Evolutionary conservation across 495 filamentous ascomycete genomes (phyloP), one percentile per base, ranked within the genome.

Genomic region (Penicillium fimorum): DNA sequence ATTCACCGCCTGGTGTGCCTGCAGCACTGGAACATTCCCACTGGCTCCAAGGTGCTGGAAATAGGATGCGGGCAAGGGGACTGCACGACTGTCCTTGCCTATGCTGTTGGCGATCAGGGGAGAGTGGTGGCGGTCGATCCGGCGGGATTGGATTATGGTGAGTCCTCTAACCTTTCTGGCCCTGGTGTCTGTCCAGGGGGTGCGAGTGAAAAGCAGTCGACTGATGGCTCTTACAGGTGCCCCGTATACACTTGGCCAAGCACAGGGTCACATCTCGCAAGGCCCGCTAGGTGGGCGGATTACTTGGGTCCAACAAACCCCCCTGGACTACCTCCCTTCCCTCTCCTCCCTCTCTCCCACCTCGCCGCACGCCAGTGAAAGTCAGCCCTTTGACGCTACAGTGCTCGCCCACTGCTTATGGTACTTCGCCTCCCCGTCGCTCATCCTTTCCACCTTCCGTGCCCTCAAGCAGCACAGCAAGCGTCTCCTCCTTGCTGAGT

Each of bases 11-110:
- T 77, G 24, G 43, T 55, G 22, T 65, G 80, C 46, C 55, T 80
- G 37, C 58, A 70, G 42, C 56, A 58, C 56, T 81, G 70, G 70
- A 50, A 50, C 35, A 72, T 78, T 54, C 25, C 35, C 2, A 60
- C 71, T 0, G 77, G 65, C 42, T 64, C 67, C 15, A 75, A 71
- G 33, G 61, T 82, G 32, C 71, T 84, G 5, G 81, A 83, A 61
- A 57, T 84, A 29, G 81, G 79, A 46, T 82, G 80, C 65, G 80
- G 80, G 17, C 80, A 83, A 55, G 81, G 80, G 4, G 77, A 79
- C 53, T 72, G 67, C 56, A 80, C 80, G 0, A 62, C 67, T 13
- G 76, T 69, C 8, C 69, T 83, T 9, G 80, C 80, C 56, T 57
- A 70, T 46, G 67, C 71, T 13, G 76, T 83, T 2, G 73, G 75